Evolutionary conservation across 108 stramenopile species (phyloP).

Genomic region (Discostella pseudostelligera): DNA sequence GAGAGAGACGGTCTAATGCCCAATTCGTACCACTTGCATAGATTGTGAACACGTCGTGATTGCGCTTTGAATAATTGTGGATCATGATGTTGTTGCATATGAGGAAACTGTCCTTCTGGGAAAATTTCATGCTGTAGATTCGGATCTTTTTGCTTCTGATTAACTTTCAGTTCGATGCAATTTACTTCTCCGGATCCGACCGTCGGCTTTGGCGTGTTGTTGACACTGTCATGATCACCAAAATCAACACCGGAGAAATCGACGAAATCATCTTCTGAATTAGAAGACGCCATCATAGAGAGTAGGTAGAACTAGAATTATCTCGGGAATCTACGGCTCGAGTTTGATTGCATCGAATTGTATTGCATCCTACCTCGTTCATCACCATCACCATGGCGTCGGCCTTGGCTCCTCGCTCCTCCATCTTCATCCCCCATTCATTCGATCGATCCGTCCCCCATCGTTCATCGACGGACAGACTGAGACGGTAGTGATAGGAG

Average conservation of each 20-base stretch:
- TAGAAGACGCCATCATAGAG: neutral
- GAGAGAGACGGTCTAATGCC: constrained; percentile 37
- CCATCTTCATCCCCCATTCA: too few species aligned
- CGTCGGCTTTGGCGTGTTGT: neutral
- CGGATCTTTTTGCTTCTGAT: neutral
- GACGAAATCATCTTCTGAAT: constrained; percentile 18
- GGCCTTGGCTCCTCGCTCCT: too few species aligned
- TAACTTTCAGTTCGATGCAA: neutral
- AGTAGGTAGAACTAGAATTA: neutral
- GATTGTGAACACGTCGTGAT: constrained; percentile 25
- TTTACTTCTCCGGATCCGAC: neutral
- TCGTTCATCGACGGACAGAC: too few species aligned
- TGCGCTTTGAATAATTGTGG: constrained; percentile 27
- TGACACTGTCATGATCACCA: constrained; percentile 1
- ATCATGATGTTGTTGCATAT: constrained; percentile 14
- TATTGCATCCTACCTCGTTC: too few species aligned
- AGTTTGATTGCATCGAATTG: too few species aligned
- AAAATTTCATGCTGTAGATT: constrained; percentile 4
- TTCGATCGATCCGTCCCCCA: too few species aligned
- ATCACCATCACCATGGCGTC: too few species aligned
- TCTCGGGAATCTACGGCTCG: neutral
- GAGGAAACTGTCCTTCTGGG: constrained; percentile 24
- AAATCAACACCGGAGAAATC: constrained; percentile 39
- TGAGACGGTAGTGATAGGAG: too few species aligned
- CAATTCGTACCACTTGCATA: constrained; percentile 37